Conservation (phyloP, 2,329 filamentous ascomycete species). For the Ploettnerulaceae sp. region DNA sequence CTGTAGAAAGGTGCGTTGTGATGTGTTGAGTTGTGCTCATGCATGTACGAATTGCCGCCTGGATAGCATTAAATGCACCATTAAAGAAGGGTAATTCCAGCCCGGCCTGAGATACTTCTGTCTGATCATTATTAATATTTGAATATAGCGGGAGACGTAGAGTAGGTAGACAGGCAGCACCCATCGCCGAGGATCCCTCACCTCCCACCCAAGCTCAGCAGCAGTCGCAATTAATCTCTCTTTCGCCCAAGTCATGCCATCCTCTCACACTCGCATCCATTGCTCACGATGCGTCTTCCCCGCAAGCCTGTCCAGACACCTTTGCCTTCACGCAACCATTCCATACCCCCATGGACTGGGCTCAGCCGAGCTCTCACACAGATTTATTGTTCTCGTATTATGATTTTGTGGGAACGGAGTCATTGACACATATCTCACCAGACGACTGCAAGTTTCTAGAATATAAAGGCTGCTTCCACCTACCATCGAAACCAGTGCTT, state of each 20-base stretch:
- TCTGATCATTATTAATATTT: no score
- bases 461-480: conserved; percentile 27
- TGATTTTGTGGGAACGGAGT: conserved; percentile 8
- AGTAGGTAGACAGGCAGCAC: no score
- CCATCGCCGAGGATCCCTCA: no score
- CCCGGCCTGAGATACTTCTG: no score
- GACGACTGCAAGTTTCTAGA: conserved; percentile 17
- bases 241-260: no score
- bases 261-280: no score
- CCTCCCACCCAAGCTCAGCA: no score
- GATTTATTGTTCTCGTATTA: conserved; percentile 8
- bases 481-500: conserved; percentile 45
- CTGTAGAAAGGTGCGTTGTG: conserved; percentile 11
- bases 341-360: neutral
- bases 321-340: neutral
- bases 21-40: conserved; percentile 8
- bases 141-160: no score
- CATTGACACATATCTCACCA: conserved; percentile 11
- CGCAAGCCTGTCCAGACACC: no score
- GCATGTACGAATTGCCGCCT: conserved; percentile 12
- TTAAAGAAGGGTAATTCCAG: conserved; percentile 4
- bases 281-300: no score
- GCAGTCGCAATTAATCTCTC: no score
- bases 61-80: conserved; percentile 5
- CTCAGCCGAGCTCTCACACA: neutral